A percentile compares a stretch with the other conserved stretches of the same genome.
Conservation (phyloP, 352 stramenopile species). For the Phytophthora citrophthora region DNA sequence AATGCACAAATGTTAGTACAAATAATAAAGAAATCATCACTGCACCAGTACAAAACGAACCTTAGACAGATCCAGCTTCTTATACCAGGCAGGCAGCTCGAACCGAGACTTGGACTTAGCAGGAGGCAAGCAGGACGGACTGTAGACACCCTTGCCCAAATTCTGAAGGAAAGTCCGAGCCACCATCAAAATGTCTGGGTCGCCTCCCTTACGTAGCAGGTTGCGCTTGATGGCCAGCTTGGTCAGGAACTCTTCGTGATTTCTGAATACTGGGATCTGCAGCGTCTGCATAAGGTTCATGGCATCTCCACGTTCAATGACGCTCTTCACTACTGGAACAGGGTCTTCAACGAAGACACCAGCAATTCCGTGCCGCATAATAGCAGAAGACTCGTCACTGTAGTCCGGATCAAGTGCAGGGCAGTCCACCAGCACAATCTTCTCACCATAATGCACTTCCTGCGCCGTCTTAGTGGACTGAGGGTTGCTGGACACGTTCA, state of each 20-base stretch:
- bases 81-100: constrained; percentile 73
- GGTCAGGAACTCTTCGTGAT: constrained; percentile 94
- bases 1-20: constrained; percentile 24
- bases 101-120: constrained; percentile 87
- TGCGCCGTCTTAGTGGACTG: constrained; percentile 78
- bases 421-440: constrained; percentile 96
- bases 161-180: constrained; percentile 89
- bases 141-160: constrained; percentile 66
- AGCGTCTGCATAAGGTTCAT: constrained; percentile 97
- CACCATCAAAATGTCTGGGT: constrained; percentile 95
- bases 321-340: constrained; percentile 89
- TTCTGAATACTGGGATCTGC: constrained; percentile 94
- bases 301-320: constrained; percentile 92
- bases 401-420: constrained; percentile 97
- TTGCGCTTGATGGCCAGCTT: constrained; percentile 95
- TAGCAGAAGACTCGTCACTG: constrained; percentile 77
- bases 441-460: constrained; percentile 97
- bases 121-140: constrained; percentile 67
- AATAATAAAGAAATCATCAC: neutral
- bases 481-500: constrained; percentile 54
- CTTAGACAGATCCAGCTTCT: constrained; percentile 61
- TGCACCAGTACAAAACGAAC: constrained; percentile 22
- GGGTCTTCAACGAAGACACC: constrained; percentile 95
- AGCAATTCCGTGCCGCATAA: constrained; percentile 96
- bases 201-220: constrained; percentile 95